These are phyloP conservation scores for Jatropha curcas DNA, from an alignment of 345 rosid genomes.

Conservation along the genomic window DNA sequence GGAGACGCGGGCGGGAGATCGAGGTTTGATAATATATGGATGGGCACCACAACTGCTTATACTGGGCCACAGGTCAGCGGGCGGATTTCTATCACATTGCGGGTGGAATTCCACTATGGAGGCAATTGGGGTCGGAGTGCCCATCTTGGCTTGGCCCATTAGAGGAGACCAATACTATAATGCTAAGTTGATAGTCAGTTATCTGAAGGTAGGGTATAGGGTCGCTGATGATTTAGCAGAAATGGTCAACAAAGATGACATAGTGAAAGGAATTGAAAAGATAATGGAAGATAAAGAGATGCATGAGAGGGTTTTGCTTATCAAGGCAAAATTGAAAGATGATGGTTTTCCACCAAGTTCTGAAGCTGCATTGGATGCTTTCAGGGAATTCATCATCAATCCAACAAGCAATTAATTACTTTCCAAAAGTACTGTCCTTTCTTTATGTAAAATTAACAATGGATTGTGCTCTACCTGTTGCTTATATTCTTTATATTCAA, in stretches of 20 bases:
- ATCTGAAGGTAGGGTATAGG: conserved; percentile 22
- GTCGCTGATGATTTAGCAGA: conserved; percentile 27
- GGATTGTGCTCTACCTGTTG: too few species aligned
- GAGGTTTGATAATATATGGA: conserved; percentile 42
- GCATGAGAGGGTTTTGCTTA: conserved; percentile 16
- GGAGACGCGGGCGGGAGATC: conserved; percentile 22
- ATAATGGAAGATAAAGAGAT: conserved; percentile 41
- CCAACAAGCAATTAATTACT: background rate
- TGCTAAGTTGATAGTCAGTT: conserved; percentile 34
- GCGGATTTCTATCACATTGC: conserved; percentile 44
- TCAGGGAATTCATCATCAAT: conserved; percentile 9
- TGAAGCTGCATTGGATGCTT: conserved; percentile 26
- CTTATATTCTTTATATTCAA: too few species aligned
- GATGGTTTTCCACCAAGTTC: conserved; percentile 35
- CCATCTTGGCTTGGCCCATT: conserved; percentile 41
- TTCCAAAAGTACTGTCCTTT: too few species aligned
- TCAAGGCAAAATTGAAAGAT: conserved; percentile 19
- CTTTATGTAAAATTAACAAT: too few species aligned
- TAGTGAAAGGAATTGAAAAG: conserved; percentile 36
- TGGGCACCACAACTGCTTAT: conserved; percentile 49
- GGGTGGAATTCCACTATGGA: conserved; percentile 52
- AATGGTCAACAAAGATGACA: conserved; percentile 19
- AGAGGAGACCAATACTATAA: conserved; percentile 39
- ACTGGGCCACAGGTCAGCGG: conserved; percentile 42
- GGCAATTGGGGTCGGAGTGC: conserved; percentile 36